Evolutionary conservation across 2,329 filamentous ascomycete genomes (phyloP), one percentile per base, ranked within the genome.

Genomic region (Aspergillus eucalypticola): DNA sequence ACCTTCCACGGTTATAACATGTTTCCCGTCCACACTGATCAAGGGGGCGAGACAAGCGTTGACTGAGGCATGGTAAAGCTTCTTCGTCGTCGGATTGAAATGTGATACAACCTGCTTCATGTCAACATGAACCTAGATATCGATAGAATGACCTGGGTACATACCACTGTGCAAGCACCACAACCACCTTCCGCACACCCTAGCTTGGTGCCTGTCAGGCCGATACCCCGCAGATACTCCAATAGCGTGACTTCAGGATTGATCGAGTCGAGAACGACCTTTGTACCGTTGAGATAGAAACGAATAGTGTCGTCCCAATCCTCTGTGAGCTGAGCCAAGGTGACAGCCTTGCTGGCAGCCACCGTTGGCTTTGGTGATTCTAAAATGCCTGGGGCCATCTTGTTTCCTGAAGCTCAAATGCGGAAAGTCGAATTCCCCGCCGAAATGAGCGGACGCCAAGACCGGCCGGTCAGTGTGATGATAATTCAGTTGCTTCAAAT

Each of bases 161-260:
- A 51, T 66, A 68, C 66, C 44, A 68, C 66, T 19, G 66, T 68
- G 44, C 66, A 68, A 54, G 95, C 95, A 69, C 95, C 95, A 72
- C 95, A 99, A 2, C 95, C 95, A 64, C 95, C 95, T 80, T 99
- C 95, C 53, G 92, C 92, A 79, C 95, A 99, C 51, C 95, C 95
- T 77, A 98, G 84, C 77, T 99, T 99, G 11, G 95, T 98, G 13
- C 95, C 95, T 4, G 94, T 98, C 68, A 98, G 81, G 0, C 95
- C 95, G 72, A 98, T 90, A 19, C 93, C 94, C 64, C 95, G 86
- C 41, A 99, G 83, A 69, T 98, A 99, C 75, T 98, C 94, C 6
- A 99, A 82, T 32, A 99, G 83, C 0, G 95, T 99, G 51, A 93
- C 83, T 73, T 98, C 94, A 0, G 95, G 95, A 71, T 98, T 93